Conservation (phyloP, 176 grass and related monocot species). For the Puccinellia tenuiflora region DNA sequence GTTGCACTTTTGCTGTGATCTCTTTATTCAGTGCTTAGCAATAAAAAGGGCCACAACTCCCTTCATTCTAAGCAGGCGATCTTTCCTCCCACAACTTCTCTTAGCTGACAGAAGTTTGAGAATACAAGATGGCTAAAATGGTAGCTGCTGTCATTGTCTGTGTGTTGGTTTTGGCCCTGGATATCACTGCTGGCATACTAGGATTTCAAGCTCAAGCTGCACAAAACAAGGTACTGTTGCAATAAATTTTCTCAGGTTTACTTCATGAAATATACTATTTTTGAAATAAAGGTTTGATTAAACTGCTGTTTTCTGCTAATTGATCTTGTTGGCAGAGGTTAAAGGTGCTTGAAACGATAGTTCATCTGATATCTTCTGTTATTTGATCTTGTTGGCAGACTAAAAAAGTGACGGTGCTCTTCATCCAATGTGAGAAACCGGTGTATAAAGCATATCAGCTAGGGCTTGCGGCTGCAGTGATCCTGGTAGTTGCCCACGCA, state of each 20-base stretch:
- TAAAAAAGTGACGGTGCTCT: slow-evolving; percentile 59
- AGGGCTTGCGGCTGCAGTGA: slow-evolving; percentile 61
- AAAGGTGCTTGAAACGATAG: not conserved
- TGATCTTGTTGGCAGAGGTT: not conserved
- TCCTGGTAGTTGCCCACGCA: slow-evolving; percentile 66
- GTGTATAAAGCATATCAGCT: slow-evolving; percentile 72
- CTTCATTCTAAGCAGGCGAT: slow-evolving; percentile 25
- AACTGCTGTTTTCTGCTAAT: not conserved
- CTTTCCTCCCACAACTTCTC: slow-evolving; percentile 29
- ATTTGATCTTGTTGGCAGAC: slow-evolving; percentile 32
- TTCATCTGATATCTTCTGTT: not conserved
- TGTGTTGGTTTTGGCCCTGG: slow-evolving; percentile 65
- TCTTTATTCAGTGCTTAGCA: slow-evolving; percentile 34
- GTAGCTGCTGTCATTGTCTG: slow-evolving; percentile 56
- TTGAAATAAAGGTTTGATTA: not conserved
- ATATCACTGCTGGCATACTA: slow-evolving; percentile 84
- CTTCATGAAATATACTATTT: not conserved
- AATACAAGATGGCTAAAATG: slow-evolving; percentile 34
- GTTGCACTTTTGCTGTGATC: slow-evolving; percentile 21
- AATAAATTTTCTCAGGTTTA: not conserved
- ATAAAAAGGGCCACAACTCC: slow-evolving; percentile 31
- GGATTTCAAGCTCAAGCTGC: slow-evolving; percentile 80
- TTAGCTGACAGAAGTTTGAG: slow-evolving; percentile 17
- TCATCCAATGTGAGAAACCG: slow-evolving; percentile 86
- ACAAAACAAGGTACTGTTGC: slow-evolving; percentile 68